A percentile compares a stretch with the other conserved stretches of the same genome.
phyloP scores from a whole-genome alignment of 148 eudicot species.

The Pouteria glomerata region DNA sequence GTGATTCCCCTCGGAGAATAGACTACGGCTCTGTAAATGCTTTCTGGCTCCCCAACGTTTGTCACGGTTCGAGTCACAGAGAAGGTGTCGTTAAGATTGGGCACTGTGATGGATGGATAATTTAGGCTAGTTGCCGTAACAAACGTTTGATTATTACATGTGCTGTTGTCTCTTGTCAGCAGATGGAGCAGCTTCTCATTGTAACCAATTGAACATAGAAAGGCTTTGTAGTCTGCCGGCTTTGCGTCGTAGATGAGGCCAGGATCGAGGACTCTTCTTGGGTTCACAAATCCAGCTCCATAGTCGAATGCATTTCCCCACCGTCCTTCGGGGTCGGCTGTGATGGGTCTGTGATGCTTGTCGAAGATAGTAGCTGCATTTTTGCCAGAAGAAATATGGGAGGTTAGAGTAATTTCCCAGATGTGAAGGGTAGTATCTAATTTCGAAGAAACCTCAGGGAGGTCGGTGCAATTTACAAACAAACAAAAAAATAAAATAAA shows the following conservation, averaged over 20 bases:
- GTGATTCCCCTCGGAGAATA: conserved; percentile 34
- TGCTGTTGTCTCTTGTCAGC: conserved; percentile 46
- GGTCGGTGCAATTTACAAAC: too few species aligned
- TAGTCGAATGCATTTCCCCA: conserved; percentile 39
- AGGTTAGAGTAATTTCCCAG: too few species aligned
- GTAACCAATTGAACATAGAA: conserved; percentile 49
- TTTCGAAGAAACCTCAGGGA: too few species aligned
- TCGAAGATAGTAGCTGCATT: conserved; percentile 36
- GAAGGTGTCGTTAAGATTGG: conserved; percentile 26
- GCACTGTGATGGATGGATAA: conserved; percentile 47
- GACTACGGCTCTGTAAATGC: conserved; percentile 33
- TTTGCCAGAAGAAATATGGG: too few species aligned
- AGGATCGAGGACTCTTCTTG: conserved; percentile 35
- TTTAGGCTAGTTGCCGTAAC: conserved; percentile 29
- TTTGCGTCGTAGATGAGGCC: conserved; percentile 45
- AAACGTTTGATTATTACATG: conserved; percentile 30
- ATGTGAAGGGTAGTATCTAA: too few species aligned
- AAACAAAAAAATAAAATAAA: too few species aligned
- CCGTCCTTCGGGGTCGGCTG: conserved; percentile 37
- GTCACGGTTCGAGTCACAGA: conserved; percentile 39
- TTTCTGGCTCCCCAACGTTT: conserved; percentile 32
- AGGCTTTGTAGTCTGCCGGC: conserved; percentile 39
- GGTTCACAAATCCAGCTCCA: conserved; percentile 46
- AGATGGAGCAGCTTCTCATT: conserved; percentile 24
- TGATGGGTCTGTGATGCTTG: conserved; percentile 35